Evolutionary conservation across 2,329 filamentous ascomycete species (phyloP).

Genomic region (Tolypocladium tundrense): DNA sequence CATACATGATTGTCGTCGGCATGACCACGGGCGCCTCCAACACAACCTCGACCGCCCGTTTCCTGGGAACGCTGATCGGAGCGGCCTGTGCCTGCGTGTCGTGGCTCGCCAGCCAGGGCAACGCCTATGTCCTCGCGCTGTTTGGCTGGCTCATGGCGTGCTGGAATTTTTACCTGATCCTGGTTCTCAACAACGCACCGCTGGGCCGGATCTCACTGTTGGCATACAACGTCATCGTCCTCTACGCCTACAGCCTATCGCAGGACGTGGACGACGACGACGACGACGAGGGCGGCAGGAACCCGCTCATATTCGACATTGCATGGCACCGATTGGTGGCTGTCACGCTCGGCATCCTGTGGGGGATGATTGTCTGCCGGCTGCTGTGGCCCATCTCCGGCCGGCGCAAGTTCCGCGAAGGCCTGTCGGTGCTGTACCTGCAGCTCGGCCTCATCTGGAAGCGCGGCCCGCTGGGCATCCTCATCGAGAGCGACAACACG

Average conservation of each 20-base stretch:
- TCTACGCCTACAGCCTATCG: constrained; percentile 88
- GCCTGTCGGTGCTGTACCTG: constrained; percentile 81
- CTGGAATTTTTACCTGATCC: constrained; percentile 81
- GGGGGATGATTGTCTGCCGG: constrained; percentile 84
- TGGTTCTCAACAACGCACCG: constrained; percentile 74
- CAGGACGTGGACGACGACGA: constrained; percentile 71
- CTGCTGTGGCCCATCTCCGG: constrained; percentile 92
- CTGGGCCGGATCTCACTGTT: constrained; percentile 90
- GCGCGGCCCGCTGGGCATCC: constrained; percentile 71
- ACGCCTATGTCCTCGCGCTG: constrained; percentile 64
- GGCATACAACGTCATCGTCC: constrained; percentile 88
- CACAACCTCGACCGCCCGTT: constrained; percentile 78
- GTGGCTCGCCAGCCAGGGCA: constrained; percentile 69
- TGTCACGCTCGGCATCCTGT: constrained; percentile 77
- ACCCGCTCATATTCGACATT: constrained; percentile 81
- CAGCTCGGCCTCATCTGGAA: constrained; percentile 97
- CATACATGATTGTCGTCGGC: constrained; percentile 95
- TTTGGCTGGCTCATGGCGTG: constrained; percentile 74
- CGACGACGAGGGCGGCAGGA: constrained; percentile 77
- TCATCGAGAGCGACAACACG: constrained; percentile 49
- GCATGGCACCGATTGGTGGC: constrained; percentile 78
- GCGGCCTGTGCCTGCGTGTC: constrained; percentile 63
- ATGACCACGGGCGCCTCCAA: constrained; percentile 97
- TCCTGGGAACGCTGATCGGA: constrained; percentile 77
- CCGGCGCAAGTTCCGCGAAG: constrained; percentile 77